These are phyloP conservation scores for Eimeria maxima DNA, from an alignment of 169 alveolate species.

Conservation along the genomic window DNA sequence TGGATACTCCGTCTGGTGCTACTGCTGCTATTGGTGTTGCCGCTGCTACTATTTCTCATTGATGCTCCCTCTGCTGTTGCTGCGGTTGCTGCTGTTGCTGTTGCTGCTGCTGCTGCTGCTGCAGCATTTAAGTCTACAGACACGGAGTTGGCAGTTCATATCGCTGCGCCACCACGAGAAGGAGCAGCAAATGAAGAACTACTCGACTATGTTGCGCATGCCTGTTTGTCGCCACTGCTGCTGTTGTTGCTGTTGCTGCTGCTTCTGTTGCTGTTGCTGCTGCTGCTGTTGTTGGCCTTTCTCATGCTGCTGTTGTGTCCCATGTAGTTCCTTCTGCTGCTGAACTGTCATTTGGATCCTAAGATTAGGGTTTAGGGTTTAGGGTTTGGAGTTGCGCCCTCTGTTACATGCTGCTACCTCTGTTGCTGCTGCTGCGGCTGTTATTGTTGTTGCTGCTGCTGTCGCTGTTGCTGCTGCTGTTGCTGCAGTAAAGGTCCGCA, in stretches of 20 bases:
- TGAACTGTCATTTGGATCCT: background rate
- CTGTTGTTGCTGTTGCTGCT: background rate
- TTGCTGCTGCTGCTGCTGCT: conserved; percentile 11
- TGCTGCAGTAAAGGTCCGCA: conserved; percentile 2
- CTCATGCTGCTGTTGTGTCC: background rate
- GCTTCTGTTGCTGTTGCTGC: background rate
- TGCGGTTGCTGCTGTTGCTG: background rate
- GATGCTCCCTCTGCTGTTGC: background rate
- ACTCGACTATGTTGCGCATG: background rate
- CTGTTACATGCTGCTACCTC: too few relatives aligned
- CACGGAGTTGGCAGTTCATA: background rate
- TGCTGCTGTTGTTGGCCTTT: too few relatives aligned
- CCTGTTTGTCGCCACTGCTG: background rate
- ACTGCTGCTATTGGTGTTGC: background rate
- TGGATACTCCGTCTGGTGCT: background rate
- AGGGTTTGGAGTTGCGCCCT: too few relatives aligned
- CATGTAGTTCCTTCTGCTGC: background rate
- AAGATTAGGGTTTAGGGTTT: too few relatives aligned
- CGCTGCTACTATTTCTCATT: background rate
- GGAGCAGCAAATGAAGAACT: conserved; percentile 30
- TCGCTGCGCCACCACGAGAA: background rate
- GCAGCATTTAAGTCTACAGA: conserved; percentile 29
- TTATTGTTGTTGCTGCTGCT: background rate
- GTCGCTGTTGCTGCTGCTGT: conserved; percentile 59
- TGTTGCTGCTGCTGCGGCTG: too few relatives aligned